Conservation (phyloP, 495 filamentous ascomycete genomes). For the Diplogelasinospora grovesii region DNA sequence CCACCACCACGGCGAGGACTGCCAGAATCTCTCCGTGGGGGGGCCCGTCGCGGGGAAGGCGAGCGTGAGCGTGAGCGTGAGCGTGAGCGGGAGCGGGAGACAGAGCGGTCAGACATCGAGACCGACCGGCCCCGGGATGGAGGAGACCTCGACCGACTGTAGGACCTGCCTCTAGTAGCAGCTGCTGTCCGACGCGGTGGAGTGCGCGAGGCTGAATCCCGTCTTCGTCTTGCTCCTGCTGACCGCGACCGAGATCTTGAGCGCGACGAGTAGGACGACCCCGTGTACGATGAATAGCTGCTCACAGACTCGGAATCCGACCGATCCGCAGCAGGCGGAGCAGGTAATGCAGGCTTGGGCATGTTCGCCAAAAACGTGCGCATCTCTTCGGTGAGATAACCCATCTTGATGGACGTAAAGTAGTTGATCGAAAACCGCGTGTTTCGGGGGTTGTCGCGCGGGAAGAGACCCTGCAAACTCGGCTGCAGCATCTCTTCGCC, state of each 20-base stretch:
- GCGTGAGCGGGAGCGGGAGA: slow-evolving; percentile 25
- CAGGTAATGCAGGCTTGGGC: slow-evolving; percentile 67
- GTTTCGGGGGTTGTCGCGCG: slow-evolving; percentile 76
- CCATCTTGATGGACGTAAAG: slow-evolving; percentile 96
- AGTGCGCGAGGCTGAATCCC: slow-evolving; percentile 36
- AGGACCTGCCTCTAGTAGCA: slow-evolving; percentile 29
- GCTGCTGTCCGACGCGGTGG: slow-evolving; percentile 31
- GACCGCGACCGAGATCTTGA: slow-evolving; percentile 35
- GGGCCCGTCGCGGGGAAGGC: slow-evolving; percentile 22
- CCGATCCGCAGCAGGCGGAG: slow-evolving; percentile 49
- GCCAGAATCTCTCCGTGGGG: slow-evolving; percentile 21
- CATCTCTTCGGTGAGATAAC: slow-evolving; percentile 90
- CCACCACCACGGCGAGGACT: slow-evolving; percentile 10
- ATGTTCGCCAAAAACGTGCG: slow-evolving; percentile 80
- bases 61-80: slow-evolving; percentile 26
- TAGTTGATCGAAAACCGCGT: slow-evolving; percentile 98
- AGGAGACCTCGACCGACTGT: too few species aligned
- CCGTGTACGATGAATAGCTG: slow-evolving; percentile 59
- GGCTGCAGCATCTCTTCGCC: slow-evolving; percentile 71
- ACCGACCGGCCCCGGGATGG: slow-evolving; percentile 13
- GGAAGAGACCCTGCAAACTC: slow-evolving; percentile 83
- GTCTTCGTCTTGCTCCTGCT: slow-evolving; percentile 17
- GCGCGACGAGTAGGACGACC: slow-evolving; percentile 48
- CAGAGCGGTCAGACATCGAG: too few species aligned
- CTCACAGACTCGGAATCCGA: slow-evolving; percentile 58